A percentile compares a stretch with the other conserved stretches of the same genome.
phyloP scores from a whole-genome alignment of 352 stramenopile species.

The Globisporangium apiculatum region DNA sequence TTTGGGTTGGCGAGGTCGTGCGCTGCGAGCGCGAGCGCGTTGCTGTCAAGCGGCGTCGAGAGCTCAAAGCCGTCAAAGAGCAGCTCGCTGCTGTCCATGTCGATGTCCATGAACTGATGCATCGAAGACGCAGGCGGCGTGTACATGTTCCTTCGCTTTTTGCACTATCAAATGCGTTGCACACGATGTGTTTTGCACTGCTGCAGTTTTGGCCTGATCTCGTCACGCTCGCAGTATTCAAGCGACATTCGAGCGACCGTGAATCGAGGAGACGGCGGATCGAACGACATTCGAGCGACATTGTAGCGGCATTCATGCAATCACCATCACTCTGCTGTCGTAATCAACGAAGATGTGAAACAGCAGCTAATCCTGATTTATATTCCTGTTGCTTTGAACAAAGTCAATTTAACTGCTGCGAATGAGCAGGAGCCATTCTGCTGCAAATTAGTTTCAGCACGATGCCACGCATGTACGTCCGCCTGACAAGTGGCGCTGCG shows the following conservation, averaged over 20 bases:
- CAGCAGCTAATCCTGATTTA: no score
- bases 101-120: background rate
- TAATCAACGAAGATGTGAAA: background rate
- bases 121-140: background rate
- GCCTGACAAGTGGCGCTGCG: no score
- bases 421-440: no score
- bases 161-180: background rate
- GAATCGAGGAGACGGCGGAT: background rate
- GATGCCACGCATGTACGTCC: no score
- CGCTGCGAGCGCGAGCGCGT: background rate
- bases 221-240: background rate
- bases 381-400: no score
- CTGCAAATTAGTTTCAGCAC: no score
- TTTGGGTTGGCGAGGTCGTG: background rate
- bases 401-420: no score
- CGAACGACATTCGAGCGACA: background rate
- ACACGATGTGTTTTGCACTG: background rate
- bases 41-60: background rate
- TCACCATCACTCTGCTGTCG: background rate
- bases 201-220: no score
- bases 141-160: background rate
- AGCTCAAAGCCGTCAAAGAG: background rate
- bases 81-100: background rate
- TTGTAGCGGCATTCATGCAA: background rate
- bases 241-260: background rate